Conservation (phyloP, 75 land plant species). For the Selaginella tamariscina region DNA sequence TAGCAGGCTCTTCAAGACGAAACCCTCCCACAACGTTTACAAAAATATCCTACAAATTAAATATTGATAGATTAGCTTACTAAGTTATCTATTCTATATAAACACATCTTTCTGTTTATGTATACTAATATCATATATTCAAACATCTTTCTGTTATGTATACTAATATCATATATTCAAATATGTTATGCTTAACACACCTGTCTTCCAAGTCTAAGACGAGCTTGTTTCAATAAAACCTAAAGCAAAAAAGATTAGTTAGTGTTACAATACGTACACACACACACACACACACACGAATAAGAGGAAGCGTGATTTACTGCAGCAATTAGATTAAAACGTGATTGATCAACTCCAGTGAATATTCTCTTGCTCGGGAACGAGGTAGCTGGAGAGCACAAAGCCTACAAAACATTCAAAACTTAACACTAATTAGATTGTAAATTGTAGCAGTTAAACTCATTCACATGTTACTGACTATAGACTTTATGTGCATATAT, state of each 20-base stretch:
- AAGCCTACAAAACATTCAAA: neutral
- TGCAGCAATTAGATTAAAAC: neutral
- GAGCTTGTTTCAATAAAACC: slow-evolving; percentile 82
- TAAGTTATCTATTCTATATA: neutral
- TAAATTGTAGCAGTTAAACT: too few species aligned
- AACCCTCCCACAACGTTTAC: slow-evolving; percentile 83
- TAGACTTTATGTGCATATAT: too few species aligned
- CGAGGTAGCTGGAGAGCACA: neutral
- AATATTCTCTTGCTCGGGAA: neutral
- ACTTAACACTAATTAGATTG: too few species aligned
- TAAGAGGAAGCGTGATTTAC: neutral
- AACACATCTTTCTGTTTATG: too few species aligned
- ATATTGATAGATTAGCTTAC: neutral
- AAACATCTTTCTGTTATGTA: too few species aligned
- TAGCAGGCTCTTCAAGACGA: slow-evolving; percentile 64
- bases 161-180: too few species aligned
- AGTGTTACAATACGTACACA: too few species aligned
- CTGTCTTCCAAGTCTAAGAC: slow-evolving; percentile 56
- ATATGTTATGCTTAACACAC: slow-evolving; percentile 21
- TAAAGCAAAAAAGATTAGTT: slow-evolving; percentile 22
- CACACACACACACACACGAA: neutral
- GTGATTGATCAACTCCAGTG: slow-evolving; percentile 3
- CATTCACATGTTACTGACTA: too few species aligned
- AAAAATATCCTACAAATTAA: slow-evolving; percentile 45
- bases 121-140: too few species aligned